Evolutionary conservation across 331 rosid genomes (phyloP).

Genomic region (Cydonia oblonga): DNA sequence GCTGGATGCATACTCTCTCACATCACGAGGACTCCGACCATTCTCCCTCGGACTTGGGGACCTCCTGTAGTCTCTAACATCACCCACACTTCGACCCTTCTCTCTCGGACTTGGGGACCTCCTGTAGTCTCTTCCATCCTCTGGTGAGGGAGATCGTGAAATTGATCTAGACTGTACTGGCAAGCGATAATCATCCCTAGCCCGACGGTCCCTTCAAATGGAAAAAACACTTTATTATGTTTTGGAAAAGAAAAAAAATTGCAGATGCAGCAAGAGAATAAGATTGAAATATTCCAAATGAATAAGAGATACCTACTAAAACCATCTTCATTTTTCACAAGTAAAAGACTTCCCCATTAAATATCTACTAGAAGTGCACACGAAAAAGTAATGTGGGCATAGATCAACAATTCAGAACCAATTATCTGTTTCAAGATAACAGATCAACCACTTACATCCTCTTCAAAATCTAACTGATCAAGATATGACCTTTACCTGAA

Average conservation of each 20-base stretch:
- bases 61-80: conserved; percentile 35
- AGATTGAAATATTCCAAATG: neutral
- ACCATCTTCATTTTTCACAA: conserved; percentile 21
- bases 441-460: conserved; percentile 38
- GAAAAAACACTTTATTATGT: neutral
- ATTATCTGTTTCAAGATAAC: conserved; percentile 11
- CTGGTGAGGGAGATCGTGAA: conserved; percentile 60
- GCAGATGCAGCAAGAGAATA: conserved; percentile 10
- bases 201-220: conserved; percentile 46
- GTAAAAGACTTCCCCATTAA: conserved; percentile 4
- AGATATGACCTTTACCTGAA: conserved; percentile 75
- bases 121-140: conserved; percentile 33
- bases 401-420: conserved; percentile 8
- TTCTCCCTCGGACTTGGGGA: conserved; percentile 49
- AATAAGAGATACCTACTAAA: conserved; percentile 10
- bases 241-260: neutral
- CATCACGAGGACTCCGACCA: conserved; percentile 37
- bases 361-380: conserved; percentile 2
- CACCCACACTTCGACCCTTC: conserved; percentile 40
- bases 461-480: conserved; percentile 50
- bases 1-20: conserved; percentile 32
- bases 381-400: conserved; percentile 7
- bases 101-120: conserved; percentile 45
- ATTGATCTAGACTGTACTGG: conserved; percentile 58
- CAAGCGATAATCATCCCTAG: conserved; percentile 42